Percentiles rank a stretch among this genome's conserved stretches.
Conservation (phyloP, 441 rosid species). For the Geranium incanum region DNA sequence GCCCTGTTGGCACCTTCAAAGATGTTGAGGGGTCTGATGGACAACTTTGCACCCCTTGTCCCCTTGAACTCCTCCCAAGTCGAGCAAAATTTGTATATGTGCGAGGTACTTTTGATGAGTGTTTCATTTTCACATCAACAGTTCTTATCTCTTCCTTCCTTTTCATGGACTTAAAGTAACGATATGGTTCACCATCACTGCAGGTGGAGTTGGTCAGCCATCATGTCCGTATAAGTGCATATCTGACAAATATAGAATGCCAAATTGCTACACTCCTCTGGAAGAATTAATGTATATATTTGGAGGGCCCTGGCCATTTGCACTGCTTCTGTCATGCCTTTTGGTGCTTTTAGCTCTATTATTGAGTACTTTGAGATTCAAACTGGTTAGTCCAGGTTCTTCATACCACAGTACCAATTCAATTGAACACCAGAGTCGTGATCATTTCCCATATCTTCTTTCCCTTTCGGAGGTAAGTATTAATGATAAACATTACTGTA, state of each 20-base stretch:
- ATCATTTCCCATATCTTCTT: constrained; percentile 76
- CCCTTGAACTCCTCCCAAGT: constrained; percentile 67
- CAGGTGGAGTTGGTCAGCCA: constrained; percentile 72
- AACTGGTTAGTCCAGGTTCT: constrained; percentile 54
- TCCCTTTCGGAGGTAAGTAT: constrained; percentile 78
- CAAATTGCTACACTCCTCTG: constrained; percentile 92
- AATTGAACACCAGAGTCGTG: constrained; percentile 56
- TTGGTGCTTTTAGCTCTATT: constrained; percentile 67
- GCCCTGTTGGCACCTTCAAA: constrained; percentile 94
- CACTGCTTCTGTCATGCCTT: constrained; percentile 57
- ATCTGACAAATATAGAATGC: constrained; percentile 89
- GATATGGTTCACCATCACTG: constrained; percentile 21
- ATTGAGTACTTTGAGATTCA: constrained; percentile 63
- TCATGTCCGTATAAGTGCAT: constrained; percentile 83
- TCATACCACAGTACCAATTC: constrained; percentile 43
- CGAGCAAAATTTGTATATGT: constrained; percentile 73
- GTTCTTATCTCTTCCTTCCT: neutral
- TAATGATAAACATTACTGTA: constrained; percentile 19
- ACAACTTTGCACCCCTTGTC: constrained; percentile 75
- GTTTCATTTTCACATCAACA: neutral
- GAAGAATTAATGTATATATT: constrained; percentile 85
- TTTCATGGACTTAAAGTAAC: neutral
- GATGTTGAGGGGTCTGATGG: constrained; percentile 75
- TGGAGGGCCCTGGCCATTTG: constrained; percentile 92
- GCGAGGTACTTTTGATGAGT: constrained; percentile 52